Conservation (phyloP, 495 filamentous ascomycete species). For the Aspergillus mulundensis region DNA sequence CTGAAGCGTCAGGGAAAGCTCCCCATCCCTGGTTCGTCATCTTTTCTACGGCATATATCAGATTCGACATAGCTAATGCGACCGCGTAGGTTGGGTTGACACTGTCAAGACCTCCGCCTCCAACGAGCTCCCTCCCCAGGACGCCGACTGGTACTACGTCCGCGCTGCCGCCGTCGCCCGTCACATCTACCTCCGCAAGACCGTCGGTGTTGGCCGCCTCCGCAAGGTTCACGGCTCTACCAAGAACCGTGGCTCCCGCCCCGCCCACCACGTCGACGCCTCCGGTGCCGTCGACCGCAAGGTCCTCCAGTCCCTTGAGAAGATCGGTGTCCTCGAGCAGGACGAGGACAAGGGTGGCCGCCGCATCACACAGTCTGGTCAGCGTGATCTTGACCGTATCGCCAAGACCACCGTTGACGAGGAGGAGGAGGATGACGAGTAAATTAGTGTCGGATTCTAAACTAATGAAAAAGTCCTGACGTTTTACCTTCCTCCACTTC, state of each 20-base stretch:
- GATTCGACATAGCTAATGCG: neutral
- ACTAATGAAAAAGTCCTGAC: slow-evolving; percentile 37
- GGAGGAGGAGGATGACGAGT: slow-evolving; percentile 49
- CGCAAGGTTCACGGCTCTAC: slow-evolving; percentile 88
- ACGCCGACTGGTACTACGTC: slow-evolving; percentile 97
- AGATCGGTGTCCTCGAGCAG: slow-evolving; percentile 94
- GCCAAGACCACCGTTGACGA: slow-evolving; percentile 52
- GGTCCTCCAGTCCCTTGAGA: slow-evolving; percentile 92
- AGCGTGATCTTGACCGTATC: slow-evolving; percentile 96
- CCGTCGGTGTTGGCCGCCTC: slow-evolving; percentile 91
- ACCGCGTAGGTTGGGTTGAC: slow-evolving; percentile 81
- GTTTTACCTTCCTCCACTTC: slow-evolving; percentile 27
- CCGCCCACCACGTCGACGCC: slow-evolving; percentile 93
- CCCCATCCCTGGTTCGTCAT: slow-evolving; percentile 75
- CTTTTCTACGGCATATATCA: neutral
- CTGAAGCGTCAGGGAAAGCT: slow-evolving; percentile 99
- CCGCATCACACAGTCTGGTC: slow-evolving; percentile 92
- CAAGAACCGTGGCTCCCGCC: slow-evolving; percentile 94
- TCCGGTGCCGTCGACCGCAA: slow-evolving; percentile 93
- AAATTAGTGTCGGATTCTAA: slow-evolving; percentile 33
- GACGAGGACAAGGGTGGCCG: slow-evolving; percentile 97
- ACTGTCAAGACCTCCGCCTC: slow-evolving; percentile 95
- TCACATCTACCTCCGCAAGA: slow-evolving; percentile 98
- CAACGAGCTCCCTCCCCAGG: slow-evolving; percentile 96
- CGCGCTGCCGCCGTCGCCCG: slow-evolving; percentile 93